A percentile compares a stretch with the other conserved stretches of the same genome.
These are phyloP conservation scores for Rugonectria rugulosa DNA, from an alignment of 2,329 filamentous ascomycete genomes.

Conservation along the genomic window DNA sequence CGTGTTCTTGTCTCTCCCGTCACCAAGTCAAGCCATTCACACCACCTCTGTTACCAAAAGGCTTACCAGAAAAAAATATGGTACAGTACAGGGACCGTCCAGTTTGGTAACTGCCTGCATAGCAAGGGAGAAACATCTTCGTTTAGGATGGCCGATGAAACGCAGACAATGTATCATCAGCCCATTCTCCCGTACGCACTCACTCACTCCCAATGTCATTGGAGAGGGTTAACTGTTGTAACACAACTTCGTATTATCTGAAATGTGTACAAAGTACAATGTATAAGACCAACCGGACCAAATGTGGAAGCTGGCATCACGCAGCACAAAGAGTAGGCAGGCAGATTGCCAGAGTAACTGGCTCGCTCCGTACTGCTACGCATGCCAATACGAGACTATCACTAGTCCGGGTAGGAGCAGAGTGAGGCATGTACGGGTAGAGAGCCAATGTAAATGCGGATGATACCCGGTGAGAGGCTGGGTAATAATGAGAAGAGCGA, in stretches of 20 bases:
- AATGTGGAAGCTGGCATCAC: conserved; percentile 29
- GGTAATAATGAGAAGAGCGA: conserved; percentile 13
- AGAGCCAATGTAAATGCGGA: conserved; percentile 13
- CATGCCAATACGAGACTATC: background rate
- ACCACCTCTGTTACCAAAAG: conserved; percentile 2
- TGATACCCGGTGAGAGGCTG: conserved; percentile 21
- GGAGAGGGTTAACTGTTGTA: background rate
- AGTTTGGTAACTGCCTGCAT: too few relatives aligned
- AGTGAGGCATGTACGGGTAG: conserved; percentile 20
- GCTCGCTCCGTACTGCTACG: conserved; percentile 8
- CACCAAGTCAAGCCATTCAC: conserved; percentile 4
- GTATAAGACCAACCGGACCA: conserved; percentile 22
- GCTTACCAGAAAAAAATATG: too few relatives aligned
- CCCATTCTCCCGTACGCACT: too few relatives aligned
- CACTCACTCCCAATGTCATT: too few relatives aligned
- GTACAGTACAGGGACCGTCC: too few relatives aligned
- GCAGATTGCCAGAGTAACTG: too few relatives aligned
- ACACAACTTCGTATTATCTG: too few relatives aligned
- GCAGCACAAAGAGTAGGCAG: conserved; percentile 27
- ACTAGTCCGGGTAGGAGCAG: conserved; percentile 7
- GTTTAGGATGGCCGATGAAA: too few relatives aligned
- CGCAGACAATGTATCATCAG: too few relatives aligned
- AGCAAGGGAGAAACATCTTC: too few relatives aligned
- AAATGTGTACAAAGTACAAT: conserved; percentile 9
- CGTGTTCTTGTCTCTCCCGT: conserved; percentile 15